Evolutionary conservation across 2,329 filamentous ascomycete genomes (phyloP), one percentile per base, ranked within the genome.

Genomic region (Colletotrichum musae): DNA sequence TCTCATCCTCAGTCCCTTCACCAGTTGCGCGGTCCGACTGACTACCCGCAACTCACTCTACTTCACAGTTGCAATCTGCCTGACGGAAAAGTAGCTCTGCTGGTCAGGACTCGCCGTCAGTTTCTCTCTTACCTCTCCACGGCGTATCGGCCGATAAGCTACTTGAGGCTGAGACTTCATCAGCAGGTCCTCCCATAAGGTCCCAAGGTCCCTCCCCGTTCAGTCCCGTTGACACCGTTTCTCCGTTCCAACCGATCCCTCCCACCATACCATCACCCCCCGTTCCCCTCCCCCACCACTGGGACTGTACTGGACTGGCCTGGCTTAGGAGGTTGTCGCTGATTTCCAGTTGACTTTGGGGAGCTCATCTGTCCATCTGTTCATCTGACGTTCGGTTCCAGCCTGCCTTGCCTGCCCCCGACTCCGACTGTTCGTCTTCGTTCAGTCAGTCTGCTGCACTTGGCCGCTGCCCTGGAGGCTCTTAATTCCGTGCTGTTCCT

Each of bases 131-230:
- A 24, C 21, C 48, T 62, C 59, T 62, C 9, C 28, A 48, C 58
- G 15, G 58, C 6, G 36, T 43, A 47, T 50, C 45, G 50, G 62
- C 63, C 67, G 57, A 66, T 51, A 53, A 52, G 61, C 62, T 52
- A 70, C 62, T 70, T 67, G 79, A 83, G 79, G 80, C 80, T 82
- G 79, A 81, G 79, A 78, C 76, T 59, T 76, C 75, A 81, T 82
- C 80, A 82, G 80, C 80, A 82, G 81, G 80, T 75, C 75, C 73
- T 70, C 62, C 32, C 67, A 66, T 57, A 61, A 70, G 67, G 67
- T 70, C 67, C 67, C 67, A 66, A 70, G 67, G 57, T 69, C 67
- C 63, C 62, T 67, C 67, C 61, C 61, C 61, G 61, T 47, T 21
- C 60, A 48, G 24, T 60, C 43, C 50, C 48, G 45, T 26, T 58